Base-by-base conservation (phyloP, 495 filamentous ascomycete genomes). In the Penicillium flavigenum region DNA sequence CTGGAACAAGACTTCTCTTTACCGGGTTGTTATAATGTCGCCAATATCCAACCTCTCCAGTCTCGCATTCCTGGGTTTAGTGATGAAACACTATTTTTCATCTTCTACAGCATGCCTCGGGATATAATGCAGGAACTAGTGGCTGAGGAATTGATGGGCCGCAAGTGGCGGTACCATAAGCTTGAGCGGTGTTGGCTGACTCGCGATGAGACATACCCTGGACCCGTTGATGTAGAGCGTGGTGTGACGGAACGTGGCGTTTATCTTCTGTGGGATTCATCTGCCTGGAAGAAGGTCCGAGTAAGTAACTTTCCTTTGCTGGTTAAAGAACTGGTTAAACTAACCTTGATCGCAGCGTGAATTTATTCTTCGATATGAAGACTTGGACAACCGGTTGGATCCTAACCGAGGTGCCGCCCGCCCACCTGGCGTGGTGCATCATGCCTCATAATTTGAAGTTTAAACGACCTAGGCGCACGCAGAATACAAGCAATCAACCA, bases 161-260 rank as follows among this genome's bases (percentile, higher is more conserved):
- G 92, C 49, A 92, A 92, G 69, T 97, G 92, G 92, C 79, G 92
- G 58, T 97, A 91, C 78, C 91, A 97, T 70, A 96, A 92, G 76
- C 84, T 90, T 52, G 78, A 92, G 51, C 85, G 88, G 59, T 83
- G 92, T 60, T 97, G 92, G 92, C 77, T 97, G 65, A 95, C 91
- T 36, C 93, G 94, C 70, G 91, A 95, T 66, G 86, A 90, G 20
- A 76, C 84, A 47, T 81, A 81, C 54, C 84, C 86, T 66, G 81
- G 85, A 8, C 89, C 90, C 1, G 76, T 80, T 41, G 41, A 85
- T 82, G 63, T 80, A 70, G 43, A 77, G 57, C 82, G 87, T 19
- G 80, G 82, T 19, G 82, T 83, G 27, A 85, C 84, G 51, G 92
- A 97, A 72, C 84, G 88, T 44, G 92, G 92, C 3, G 91, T 89